Base-by-base conservation (phyloP, 208 protist genomes). In the Leishmania mexicana region DNA sequence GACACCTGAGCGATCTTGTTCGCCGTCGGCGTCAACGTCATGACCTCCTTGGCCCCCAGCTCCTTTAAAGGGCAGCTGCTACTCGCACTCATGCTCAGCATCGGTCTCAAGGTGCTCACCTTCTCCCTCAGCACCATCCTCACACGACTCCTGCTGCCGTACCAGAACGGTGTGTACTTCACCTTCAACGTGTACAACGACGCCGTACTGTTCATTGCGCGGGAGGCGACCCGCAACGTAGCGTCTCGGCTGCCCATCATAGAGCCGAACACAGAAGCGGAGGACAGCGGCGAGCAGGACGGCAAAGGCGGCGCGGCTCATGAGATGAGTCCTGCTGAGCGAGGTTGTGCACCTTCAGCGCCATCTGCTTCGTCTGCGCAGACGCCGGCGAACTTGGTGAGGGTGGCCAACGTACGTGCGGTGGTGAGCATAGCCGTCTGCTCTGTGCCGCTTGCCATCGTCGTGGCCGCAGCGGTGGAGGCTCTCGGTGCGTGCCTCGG, bases 141-240 rank as follows among this genome's bases (percentile, higher is more conserved):
- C 40, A 97, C 95, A 10, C 92, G 95, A 2, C 86, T 91, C 76
- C 90, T 97, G 19, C 68, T 90, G 60, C 95, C 95, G 7, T 84
- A 87, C 71, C 86, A 95, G 81, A 92, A 88, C 70, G 95, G 95
- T 42, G 68, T 97, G 4, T 89, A 89, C 72, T 96, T 96, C 67
- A 87, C 88, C n/a, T 94, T 83, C 84, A 87, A 83, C 60, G 81
- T 97, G 17, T 96, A 96, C 86, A 89, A 93, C n/a, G 93, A 97
- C 64, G 88, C 90, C 8, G 88, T 94, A 2, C 83, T 96, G 10
- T 97, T 96, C 75, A 68, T 96, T 67, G 88, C 90, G 35, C 84
- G 93, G 7, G 95, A 97, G 78, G 90, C 90, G 4, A 88, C 94
- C 10, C 92, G 92, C 24, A 95, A 85, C 79, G 91, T 91, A 6